A percentile compares a stretch with the other conserved stretches of the same genome.
Evolutionary conservation across 768 basidiomycete genomes (phyloP).

Genomic region (Leccinum variicolor): DNA sequence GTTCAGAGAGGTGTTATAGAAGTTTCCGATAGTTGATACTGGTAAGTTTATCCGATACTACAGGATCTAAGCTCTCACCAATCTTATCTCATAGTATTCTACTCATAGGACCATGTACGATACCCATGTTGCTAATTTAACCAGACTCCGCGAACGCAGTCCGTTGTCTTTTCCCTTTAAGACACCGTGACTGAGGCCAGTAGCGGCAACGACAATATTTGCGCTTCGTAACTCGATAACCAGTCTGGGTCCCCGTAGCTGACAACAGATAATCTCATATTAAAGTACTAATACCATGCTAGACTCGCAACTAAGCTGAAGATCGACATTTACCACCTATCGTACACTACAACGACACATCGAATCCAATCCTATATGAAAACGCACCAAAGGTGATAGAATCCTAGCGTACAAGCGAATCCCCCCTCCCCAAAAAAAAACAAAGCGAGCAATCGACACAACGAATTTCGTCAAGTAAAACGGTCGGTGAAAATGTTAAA

Average conservation of each 20-base stretch:
- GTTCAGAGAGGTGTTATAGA: conserved; percentile 62
- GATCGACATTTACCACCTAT: background rate
- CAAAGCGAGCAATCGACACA: background rate
- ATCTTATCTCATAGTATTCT: background rate
- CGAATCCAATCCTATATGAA: background rate
- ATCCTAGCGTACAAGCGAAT: background rate
- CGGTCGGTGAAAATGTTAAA: background rate
- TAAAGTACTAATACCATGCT: background rate
- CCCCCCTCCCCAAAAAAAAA: background rate
- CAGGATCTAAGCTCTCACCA: background rate
- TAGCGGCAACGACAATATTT: background rate
- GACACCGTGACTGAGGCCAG: background rate
- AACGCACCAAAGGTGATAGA: background rate
- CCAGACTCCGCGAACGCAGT: conserved; percentile 25
- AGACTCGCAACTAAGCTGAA: background rate
- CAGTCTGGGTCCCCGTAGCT: background rate
- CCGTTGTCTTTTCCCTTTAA: conserved; percentile 7
- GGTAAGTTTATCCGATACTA: conserved; percentile 2
- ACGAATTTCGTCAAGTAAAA: background rate
- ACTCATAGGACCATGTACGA: conserved; percentile 6
- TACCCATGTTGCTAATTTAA: conserved; percentile 3
- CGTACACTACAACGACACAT: background rate
- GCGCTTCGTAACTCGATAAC: background rate
- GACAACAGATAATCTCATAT: background rate
- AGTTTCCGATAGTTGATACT: conserved; percentile 33